Percentiles rank a stretch among this genome's conserved stretches.
These are phyloP conservation scores for Fusarium duplospermum DNA, from an alignment of 2,329 filamentous ascomycete species.

Conservation along the genomic window DNA sequence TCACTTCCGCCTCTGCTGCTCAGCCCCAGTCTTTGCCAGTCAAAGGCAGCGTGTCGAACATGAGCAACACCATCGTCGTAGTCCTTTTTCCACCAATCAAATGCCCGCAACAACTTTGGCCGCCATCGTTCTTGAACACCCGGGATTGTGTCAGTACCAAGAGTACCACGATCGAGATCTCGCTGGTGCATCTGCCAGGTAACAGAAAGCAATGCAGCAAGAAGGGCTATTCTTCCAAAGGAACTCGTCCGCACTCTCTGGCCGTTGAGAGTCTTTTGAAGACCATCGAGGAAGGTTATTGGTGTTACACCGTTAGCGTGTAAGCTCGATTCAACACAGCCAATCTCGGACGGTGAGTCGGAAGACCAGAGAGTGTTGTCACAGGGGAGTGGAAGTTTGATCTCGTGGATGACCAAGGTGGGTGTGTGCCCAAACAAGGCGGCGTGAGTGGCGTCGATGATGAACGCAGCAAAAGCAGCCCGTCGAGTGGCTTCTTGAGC, in stretches of 20 bases:
- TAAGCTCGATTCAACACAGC: slow-evolving; percentile 45
- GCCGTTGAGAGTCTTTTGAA: slow-evolving; percentile 43
- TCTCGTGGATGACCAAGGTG: slow-evolving; percentile 45
- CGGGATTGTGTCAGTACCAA: slow-evolving; percentile 40
- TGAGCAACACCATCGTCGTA: slow-evolving; percentile 45
- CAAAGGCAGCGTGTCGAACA: slow-evolving; percentile 43
- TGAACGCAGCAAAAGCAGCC: slow-evolving; percentile 43
- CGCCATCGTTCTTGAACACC: slow-evolving; percentile 45
- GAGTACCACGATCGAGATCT: slow-evolving; percentile 42
- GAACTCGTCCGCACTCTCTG: slow-evolving; percentile 44
- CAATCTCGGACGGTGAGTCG: slow-evolving; percentile 44
- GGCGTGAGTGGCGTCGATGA: slow-evolving; percentile 45
- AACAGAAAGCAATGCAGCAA: slow-evolving; percentile 41
- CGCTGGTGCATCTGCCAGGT: slow-evolving; percentile 47
- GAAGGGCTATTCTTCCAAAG: slow-evolving; percentile 42
- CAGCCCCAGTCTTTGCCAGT: slow-evolving; percentile 43
- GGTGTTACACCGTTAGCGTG: slow-evolving; percentile 44
- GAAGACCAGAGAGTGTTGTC: slow-evolving; percentile 46
- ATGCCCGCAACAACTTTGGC: slow-evolving; percentile 41
- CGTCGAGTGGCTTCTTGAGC: slow-evolving; percentile 45
- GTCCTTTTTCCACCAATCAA: slow-evolving; percentile 47
- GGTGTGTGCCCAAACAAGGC: slow-evolving; percentile 45
- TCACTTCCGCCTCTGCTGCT: slow-evolving; percentile 43
- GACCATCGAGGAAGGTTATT: slow-evolving; percentile 43
- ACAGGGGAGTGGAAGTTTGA: slow-evolving; percentile 44